Conservation (phyloP, 345 rosid genomes). For the Gossypium bickii region DNA sequence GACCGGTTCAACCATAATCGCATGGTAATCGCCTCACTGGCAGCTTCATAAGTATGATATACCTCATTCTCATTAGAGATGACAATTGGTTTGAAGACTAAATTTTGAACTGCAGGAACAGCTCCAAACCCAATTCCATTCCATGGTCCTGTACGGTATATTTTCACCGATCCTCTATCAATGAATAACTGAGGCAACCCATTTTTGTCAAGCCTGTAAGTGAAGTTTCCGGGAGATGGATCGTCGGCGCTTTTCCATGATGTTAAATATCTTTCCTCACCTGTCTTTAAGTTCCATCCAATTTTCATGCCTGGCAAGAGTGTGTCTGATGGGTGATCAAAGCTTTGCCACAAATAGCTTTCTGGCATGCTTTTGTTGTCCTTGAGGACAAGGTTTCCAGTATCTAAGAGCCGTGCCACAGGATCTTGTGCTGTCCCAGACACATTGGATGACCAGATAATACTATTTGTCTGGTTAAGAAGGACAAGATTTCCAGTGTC, state of each 20-base stretch:
- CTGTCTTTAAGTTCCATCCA: constrained; percentile 9
- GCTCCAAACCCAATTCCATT: constrained; percentile 24
- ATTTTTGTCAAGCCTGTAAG: background rate
- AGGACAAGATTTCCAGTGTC: constrained; percentile 1
- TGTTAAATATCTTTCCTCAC: constrained; percentile 8
- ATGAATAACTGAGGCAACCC: background rate
- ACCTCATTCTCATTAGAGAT: background rate
- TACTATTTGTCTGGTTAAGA: background rate
- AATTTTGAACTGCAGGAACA: constrained; percentile 10
- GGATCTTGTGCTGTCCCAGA: constrained; percentile 13
- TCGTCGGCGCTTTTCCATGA: constrained; percentile 22
- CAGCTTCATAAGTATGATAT: background rate
- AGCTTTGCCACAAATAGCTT: constrained; percentile 26
- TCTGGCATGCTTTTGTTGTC: background rate
- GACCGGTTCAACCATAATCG: background rate
- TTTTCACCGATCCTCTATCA: background rate
- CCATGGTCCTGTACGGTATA: constrained; percentile 25
- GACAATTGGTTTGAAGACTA: constrained; percentile 5
- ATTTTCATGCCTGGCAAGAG: constrained; percentile 27
- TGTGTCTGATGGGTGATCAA: constrained; percentile 26
- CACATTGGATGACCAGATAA: constrained; percentile 10
- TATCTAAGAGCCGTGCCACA: constrained; percentile 21
- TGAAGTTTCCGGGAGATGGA: background rate
- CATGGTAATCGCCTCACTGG: background rate
- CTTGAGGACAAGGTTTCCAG: constrained; percentile 28